phyloP scores from a whole-genome alignment of 345 rosid genomes.

The Citrus reticulata region DNA sequence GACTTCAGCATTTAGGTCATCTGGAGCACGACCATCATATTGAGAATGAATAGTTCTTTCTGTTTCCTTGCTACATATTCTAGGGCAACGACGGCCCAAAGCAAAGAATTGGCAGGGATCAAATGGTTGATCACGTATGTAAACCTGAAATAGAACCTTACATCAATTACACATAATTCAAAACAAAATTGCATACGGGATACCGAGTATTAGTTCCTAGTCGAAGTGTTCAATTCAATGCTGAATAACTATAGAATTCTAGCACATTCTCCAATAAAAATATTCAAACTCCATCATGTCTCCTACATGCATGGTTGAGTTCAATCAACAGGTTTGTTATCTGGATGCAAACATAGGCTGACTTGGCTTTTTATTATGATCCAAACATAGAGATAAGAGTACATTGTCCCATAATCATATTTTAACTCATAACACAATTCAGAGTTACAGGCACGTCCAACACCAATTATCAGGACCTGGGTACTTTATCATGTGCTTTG shows the following conservation, averaged over 20 bases:
- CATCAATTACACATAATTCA: neutral
- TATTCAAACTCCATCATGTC: neutral
- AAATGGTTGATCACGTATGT: slow-evolving; percentile 81
- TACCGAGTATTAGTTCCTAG: neutral
- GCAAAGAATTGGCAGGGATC: slow-evolving; percentile 84
- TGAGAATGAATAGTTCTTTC: slow-evolving; percentile 42
- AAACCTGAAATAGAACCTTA: slow-evolving; percentile 46
- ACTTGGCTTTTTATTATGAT: neutral
- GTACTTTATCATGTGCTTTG: neutral
- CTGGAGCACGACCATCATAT: slow-evolving; percentile 16
- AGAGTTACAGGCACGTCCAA: neutral
- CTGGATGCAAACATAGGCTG: neutral
- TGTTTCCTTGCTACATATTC: slow-evolving; percentile 47
- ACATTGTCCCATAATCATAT: neutral
- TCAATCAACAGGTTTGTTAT: neutral
- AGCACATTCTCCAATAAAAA: neutral
- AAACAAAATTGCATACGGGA: neutral
- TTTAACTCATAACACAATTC: neutral
- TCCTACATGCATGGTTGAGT: neutral
- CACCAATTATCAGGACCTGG: neutral
- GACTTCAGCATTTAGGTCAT: slow-evolving; percentile 38
- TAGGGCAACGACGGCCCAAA: slow-evolving; percentile 64
- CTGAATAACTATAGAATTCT: neutral
- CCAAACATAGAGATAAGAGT: neutral
- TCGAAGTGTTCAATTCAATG: neutral